phyloP scores from a whole-genome alignment of 2,329 filamentous ascomycete species.

The Lecanicillium sp. region DNA sequence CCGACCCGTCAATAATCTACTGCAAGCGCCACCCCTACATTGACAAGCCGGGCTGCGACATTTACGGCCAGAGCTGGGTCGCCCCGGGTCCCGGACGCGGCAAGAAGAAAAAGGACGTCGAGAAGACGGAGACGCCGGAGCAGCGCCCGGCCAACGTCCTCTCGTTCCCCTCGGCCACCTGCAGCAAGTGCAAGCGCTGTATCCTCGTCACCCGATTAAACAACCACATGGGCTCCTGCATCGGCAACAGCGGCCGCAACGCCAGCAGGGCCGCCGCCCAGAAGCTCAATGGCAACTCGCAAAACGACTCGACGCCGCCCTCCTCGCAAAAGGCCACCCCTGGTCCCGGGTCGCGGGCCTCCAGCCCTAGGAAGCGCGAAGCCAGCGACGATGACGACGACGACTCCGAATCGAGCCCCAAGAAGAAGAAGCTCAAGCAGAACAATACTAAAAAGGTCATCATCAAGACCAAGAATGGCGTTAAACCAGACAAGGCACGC shows the following conservation, averaged over 20 bases:
- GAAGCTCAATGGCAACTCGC: conserved; percentile 53
- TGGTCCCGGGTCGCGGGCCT: conserved; percentile 42
- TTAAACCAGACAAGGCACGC: conserved; percentile 51
- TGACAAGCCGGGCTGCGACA: conserved; percentile 67
- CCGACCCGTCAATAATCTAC: conserved; percentile 62
- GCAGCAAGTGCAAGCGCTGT: conserved; percentile 60
- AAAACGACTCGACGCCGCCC: conserved; percentile 50
- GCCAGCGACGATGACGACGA: conserved; percentile 45
- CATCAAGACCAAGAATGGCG: conserved; percentile 41
- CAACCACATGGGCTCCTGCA: conserved; percentile 62
- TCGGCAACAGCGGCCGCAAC: conserved; percentile 57
- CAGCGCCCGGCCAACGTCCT: conserved; percentile 54
- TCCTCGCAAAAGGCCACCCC: conserved; percentile 58
- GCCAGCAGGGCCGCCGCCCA: conserved; percentile 54
- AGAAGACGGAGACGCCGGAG: conserved; percentile 48
- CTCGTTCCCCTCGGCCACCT: conserved; percentile 58
- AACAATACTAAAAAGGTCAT: conserved; percentile 46
- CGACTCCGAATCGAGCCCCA: conserved; percentile 42
- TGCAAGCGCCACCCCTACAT: conserved; percentile 76
- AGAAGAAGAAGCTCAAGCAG: conserved; percentile 53
- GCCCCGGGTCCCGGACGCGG: conserved; percentile 62
- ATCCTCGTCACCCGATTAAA: conserved; percentile 58
- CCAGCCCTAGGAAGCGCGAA: conserved; percentile 50
- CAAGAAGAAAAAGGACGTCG: conserved; percentile 73
- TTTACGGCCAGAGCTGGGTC: conserved; percentile 76